Percentiles rank a stretch among this genome's conserved stretches.
These are phyloP conservation scores for Phoma sp. DNA, from an alignment of 2,329 filamentous ascomycete genomes.

Conservation along the genomic window DNA sequence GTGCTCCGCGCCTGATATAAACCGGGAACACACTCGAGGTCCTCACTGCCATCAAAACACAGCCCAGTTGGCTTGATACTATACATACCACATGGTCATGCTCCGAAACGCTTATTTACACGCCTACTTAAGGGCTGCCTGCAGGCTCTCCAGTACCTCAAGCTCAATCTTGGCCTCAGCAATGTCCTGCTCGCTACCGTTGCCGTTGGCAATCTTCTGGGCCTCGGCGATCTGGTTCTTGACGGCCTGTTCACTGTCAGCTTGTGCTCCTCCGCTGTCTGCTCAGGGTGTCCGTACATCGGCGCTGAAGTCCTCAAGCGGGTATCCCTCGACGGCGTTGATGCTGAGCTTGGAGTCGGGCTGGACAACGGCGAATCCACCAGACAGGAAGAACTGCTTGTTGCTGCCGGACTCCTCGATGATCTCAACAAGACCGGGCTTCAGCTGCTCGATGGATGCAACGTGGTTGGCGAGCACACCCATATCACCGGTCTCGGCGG, in stretches of 20 bases:
- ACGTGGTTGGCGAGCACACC: conserved; percentile 99
- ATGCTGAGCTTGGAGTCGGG: conserved; percentile 95
- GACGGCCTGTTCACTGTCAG: conserved; percentile 65
- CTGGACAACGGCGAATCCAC: conserved; percentile 96
- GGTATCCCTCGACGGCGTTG: conserved; percentile 95
- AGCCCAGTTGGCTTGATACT: conserved; percentile 32
- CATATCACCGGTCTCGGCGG: conserved; percentile 98
- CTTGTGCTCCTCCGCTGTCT: conserved; percentile 19
- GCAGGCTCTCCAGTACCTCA: conserved; percentile 89
- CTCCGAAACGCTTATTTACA: conserved; percentile 53
- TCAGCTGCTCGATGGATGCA: conserved; percentile 97
- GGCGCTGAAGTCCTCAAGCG: conserved; percentile 93
- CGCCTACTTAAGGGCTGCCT: conserved; percentile 80
- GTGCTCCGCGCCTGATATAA: conserved; percentile 25
- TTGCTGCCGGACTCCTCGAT: conserved; percentile 86
- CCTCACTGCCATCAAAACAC: conserved; percentile 13
- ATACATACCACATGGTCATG: conserved; percentile 43
- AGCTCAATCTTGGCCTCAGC: conserved; percentile 99
- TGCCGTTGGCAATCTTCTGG: conserved; percentile 90
- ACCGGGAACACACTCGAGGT: background rate
- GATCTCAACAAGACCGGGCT: conserved; percentile 93
- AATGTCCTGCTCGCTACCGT: conserved; percentile 94
- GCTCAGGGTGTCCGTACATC: conserved; percentile 60
- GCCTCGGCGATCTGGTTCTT: conserved; percentile 90
- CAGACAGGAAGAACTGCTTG: conserved; percentile 99